A percentile compares a stretch with the other conserved stretches of the same genome.
Conservation (phyloP, 306 rosid genomes). For the Hylodesmum podocarpum region DNA sequence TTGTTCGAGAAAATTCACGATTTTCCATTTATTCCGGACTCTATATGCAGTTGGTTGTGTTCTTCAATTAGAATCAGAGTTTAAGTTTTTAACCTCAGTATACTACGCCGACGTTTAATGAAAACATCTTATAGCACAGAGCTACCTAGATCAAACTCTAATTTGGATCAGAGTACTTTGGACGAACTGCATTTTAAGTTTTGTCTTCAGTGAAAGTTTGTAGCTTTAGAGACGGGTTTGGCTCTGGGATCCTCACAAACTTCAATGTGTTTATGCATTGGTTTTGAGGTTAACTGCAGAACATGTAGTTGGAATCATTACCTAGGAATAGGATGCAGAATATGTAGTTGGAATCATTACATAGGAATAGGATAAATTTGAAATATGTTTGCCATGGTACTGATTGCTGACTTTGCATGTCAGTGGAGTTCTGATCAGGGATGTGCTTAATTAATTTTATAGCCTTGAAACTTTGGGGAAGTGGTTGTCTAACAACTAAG, state of each 20-base stretch:
- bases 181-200: background rate
- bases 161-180: background rate
- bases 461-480: background rate
- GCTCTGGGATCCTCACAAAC: background rate
- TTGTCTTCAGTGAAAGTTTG: background rate
- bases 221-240: slow-evolving; percentile 12
- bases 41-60: background rate
- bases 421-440: background rate
- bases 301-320: background rate
- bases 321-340: background rate
- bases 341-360: background rate
- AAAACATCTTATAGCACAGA: background rate
- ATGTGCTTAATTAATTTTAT: background rate
- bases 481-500: background rate
- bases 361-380: background rate
- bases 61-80: background rate
- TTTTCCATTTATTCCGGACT: too few relatives aligned
- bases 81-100: background rate
- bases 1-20: too few relatives aligned
- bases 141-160: background rate
- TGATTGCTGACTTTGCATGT: slow-evolving; percentile 5
- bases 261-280: background rate
- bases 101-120: background rate
- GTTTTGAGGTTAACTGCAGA: background rate
- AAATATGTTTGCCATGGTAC: background rate